Percentiles rank a stretch among this genome's conserved stretches.
phyloP scores from a whole-genome alignment of 2,329 filamentous ascomycete species.

The Xylaria polymorpha region DNA sequence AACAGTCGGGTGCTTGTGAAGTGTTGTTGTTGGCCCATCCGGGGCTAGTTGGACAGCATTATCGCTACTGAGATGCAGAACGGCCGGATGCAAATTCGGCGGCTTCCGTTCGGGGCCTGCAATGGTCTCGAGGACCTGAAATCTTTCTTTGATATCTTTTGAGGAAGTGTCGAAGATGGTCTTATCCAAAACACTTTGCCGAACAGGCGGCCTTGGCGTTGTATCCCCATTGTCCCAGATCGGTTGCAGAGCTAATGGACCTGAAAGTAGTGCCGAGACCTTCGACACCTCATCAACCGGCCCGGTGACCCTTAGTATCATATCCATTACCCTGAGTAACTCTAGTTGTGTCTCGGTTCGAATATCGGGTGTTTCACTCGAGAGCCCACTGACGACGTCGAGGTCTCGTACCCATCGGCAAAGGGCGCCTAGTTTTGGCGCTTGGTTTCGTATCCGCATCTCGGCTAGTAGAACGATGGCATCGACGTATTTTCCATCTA shows the following conservation, averaged over 20 bases:
- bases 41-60: conserved; percentile 65
- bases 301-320: conserved; percentile 71
- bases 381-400: conserved; percentile 74
- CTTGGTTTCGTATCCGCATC: conserved; percentile 74
- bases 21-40: conserved; percentile 59
- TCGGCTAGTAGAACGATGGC: conserved; percentile 73
- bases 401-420: conserved; percentile 79
- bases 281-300: conserved; percentile 64
- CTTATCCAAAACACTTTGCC: conserved; percentile 69
- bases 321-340: conserved; percentile 70
- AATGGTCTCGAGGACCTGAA: conserved; percentile 71
- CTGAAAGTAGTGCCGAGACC: conserved; percentile 49
- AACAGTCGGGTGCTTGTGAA: conserved; percentile 70
- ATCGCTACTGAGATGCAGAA: conserved; percentile 71
- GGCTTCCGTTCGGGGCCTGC: conserved; percentile 71
- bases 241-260: conserved; percentile 67
- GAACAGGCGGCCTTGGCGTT: conserved; percentile 58
- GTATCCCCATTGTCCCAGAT: conserved; percentile 69
- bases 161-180: conserved; percentile 61
- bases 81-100: conserved; percentile 73
- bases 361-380: conserved; percentile 61
- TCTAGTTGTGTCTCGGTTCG: conserved; percentile 63
- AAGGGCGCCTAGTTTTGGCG: conserved; percentile 74
- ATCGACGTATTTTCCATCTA: conserved; percentile 74
- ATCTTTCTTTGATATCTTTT: conserved; percentile 52